These are phyloP conservation scores for Russula earlei DNA, from an alignment of 768 basidiomycete genomes.

Conservation along the genomic window DNA sequence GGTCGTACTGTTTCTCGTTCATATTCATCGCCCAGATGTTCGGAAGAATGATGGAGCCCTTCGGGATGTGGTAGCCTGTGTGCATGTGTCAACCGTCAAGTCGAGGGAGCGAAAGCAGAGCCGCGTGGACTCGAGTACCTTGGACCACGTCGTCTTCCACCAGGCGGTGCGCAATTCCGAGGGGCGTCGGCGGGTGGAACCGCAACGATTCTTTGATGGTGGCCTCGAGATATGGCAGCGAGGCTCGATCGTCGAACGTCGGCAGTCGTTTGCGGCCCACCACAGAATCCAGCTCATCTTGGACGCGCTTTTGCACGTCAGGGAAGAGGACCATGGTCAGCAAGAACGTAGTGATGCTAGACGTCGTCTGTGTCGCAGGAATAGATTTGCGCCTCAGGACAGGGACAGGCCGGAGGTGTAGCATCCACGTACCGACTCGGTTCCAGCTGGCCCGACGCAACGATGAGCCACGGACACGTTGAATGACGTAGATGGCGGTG, in stretches of 20 bases:
- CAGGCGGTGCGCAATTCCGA: constrained; percentile 27
- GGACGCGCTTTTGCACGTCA: constrained; percentile 13
- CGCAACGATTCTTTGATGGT: constrained; percentile 19
- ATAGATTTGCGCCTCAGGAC: no score
- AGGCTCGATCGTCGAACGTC: constrained; percentile 12
- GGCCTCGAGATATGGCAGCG: constrained; percentile 17
- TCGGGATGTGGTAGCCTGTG: constrained; percentile 28
- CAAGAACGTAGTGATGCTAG: constrained; percentile 16
- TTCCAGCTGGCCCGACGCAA: constrained; percentile 2
- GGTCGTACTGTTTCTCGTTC: constrained; percentile 15
- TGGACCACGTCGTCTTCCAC: constrained; percentile 27
- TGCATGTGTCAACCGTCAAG: neutral
- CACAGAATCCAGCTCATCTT: constrained; percentile 16
- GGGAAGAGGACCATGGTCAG: constrained; percentile 17
- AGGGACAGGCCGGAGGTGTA: no score
- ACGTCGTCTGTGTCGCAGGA: constrained; percentile 6
- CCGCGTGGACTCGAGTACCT: neutral
- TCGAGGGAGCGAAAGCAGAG: no score
- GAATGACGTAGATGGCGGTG: neutral
- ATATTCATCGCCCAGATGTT: constrained; percentile 27
- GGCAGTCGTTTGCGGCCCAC: constrained; percentile 16
- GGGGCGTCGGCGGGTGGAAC: constrained; percentile 17
- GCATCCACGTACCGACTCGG: constrained; percentile 11
- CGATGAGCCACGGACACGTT: neutral
- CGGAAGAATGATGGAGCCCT: constrained; percentile 27